A percentile compares a stretch with the other conserved stretches of the same genome.
Evolutionary conservation across 2,329 filamentous ascomycete species (phyloP).

Genomic region (Fusarium poae): DNA sequence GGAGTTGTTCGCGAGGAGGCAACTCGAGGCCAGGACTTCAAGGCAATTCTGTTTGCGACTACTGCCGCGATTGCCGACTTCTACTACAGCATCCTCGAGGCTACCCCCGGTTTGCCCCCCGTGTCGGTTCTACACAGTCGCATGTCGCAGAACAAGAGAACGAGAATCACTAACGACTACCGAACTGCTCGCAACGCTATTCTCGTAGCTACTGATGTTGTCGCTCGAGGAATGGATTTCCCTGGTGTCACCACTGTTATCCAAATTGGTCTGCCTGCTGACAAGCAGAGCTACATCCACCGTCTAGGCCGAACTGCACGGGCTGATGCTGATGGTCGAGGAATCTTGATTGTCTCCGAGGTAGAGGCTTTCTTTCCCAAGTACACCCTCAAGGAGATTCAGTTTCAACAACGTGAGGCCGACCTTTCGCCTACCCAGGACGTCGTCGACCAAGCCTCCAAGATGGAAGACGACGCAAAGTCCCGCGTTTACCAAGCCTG

Average conservation of each 20-base stretch:
- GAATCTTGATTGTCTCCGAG: constrained; percentile 69
- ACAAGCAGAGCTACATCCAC: constrained; percentile 75
- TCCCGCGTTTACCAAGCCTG: constrained; percentile 68
- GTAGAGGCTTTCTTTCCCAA: constrained; percentile 65
- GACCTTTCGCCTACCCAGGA: constrained; percentile 59
- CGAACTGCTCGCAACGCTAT: constrained; percentile 66
- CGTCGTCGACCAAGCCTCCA: constrained; percentile 56
- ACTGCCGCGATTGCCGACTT: constrained; percentile 67
- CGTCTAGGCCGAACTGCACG: constrained; percentile 76
- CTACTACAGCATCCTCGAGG: constrained; percentile 61
- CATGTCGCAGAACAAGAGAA: constrained; percentile 64
- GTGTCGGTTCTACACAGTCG: constrained; percentile 64
- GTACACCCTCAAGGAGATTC: constrained; percentile 66
- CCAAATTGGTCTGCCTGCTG: constrained; percentile 70
- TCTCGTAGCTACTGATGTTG: constrained; percentile 77
- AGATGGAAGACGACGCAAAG: constrained; percentile 61
- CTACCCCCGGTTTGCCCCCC: constrained; percentile 57
- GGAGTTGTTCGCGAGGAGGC: constrained; percentile 66
- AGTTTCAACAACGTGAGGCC: constrained; percentile 61
- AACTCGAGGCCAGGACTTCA: constrained; percentile 69
- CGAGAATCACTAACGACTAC: constrained; percentile 71
- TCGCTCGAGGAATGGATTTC: constrained; percentile 80
- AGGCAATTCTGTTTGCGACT: constrained; percentile 85
- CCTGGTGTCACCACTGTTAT: constrained; percentile 76
- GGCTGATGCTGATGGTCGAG: constrained; percentile 73